Conservation (phyloP, 306 rosid species). For the Medicago arabica region DNA sequence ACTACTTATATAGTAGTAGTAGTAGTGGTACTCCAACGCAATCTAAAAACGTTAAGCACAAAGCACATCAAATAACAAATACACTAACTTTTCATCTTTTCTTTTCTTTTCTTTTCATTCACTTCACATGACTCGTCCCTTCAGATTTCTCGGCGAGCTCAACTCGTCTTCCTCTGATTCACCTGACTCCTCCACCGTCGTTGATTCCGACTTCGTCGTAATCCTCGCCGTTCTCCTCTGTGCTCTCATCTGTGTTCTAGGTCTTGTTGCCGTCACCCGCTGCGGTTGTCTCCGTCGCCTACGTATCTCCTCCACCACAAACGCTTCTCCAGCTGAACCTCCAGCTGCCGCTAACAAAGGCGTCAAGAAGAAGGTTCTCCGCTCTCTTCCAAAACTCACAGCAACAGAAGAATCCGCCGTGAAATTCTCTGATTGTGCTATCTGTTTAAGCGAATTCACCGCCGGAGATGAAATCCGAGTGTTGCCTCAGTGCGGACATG, state of each 20-base stretch:
- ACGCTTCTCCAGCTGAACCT: conserved; percentile 8
- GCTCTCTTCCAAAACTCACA: conserved; percentile 73
- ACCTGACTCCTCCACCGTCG: neutral
- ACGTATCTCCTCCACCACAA: conserved; percentile 32
- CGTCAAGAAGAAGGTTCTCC: conserved; percentile 71
- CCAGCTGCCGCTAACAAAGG: conserved; percentile 68
- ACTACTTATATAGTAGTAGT: conserved; percentile 2
- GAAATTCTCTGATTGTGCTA: conserved; percentile 71
- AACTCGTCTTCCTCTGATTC: conserved; percentile 44
- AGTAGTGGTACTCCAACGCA: conserved; percentile 4
- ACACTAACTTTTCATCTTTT: neutral
- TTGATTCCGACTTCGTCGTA: conserved; percentile 62
- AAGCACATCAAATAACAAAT: neutral
- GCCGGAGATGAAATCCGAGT: conserved; percentile 76
- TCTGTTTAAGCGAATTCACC: conserved; percentile 69
- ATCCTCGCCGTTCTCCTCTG: conserved; percentile 85
- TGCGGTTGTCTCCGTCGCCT: conserved; percentile 81
- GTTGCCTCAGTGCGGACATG: conserved; percentile 84
- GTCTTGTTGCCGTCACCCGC: conserved; percentile 73
- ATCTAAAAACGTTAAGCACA: conserved; percentile 5
- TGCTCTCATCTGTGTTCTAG: conserved; percentile 78
- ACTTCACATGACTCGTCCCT: conserved; percentile 64
- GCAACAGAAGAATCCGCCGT: conserved; percentile 57
- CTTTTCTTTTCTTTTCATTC: neutral
- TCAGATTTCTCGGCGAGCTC: conserved; percentile 57